Conservation (phyloP, 2,329 filamentous ascomycete genomes). For the Phyllosticta ampelicida region DNA sequence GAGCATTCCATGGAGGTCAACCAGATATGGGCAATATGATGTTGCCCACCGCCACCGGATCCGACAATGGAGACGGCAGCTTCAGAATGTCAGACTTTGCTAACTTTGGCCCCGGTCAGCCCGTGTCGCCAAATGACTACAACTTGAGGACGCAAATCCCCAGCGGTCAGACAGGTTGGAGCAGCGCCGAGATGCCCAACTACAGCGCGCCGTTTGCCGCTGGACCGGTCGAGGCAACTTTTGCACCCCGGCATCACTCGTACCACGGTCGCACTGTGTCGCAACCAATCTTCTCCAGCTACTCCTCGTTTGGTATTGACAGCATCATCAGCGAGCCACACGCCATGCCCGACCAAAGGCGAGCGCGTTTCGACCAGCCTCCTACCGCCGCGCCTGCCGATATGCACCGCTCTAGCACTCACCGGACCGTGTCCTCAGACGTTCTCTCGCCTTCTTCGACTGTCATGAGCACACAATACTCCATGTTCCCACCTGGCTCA, state of each 20-base stretch:
- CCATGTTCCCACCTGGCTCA: slow-evolving; percentile 5
- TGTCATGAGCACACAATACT: slow-evolving; percentile 13
- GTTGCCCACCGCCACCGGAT: slow-evolving; percentile 20
- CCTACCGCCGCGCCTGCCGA: slow-evolving; percentile 6
- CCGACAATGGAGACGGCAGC: slow-evolving; percentile 22
- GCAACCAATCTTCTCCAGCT: slow-evolving; percentile 5
- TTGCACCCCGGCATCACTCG: slow-evolving; percentile 1
- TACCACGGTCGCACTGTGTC: slow-evolving; percentile 3
- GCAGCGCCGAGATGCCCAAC: slow-evolving; percentile 16
- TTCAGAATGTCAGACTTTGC: slow-evolving; percentile 21
- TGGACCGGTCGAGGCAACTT: slow-evolving; percentile 6
- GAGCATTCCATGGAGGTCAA: slow-evolving; percentile 20
- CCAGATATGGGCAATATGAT: slow-evolving; percentile 26
- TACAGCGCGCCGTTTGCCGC: slow-evolving; percentile 17
- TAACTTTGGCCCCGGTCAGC: slow-evolving; percentile 29
- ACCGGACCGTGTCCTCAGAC: slow-evolving; percentile 6
- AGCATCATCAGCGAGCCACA: slow-evolving; percentile 10
- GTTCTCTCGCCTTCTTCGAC: slow-evolving; percentile 24
- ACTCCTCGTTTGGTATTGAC: slow-evolving; percentile 7
- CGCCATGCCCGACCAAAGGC: background rate
- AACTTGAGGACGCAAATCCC: slow-evolving; percentile 2
- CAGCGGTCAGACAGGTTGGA: slow-evolving; percentile 16
- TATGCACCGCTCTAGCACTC: slow-evolving; percentile 3
- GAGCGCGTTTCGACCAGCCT: slow-evolving; percentile 4
- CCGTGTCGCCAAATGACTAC: slow-evolving; percentile 16